Conservation (phyloP, 495 filamentous ascomycete species). For the Penicillium mononematosum region DNA sequence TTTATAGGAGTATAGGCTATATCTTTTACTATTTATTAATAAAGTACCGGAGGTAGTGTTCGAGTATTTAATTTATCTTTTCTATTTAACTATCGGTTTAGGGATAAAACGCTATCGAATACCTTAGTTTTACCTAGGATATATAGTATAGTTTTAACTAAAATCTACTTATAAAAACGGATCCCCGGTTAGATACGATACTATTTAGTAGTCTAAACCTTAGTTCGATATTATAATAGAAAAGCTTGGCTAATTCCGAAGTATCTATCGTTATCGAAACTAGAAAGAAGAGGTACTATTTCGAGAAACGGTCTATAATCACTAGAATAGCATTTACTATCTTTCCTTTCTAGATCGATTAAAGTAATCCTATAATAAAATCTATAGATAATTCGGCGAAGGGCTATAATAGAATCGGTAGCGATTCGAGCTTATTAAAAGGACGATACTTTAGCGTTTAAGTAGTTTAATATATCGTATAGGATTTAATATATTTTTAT, state of each 20-base stretch:
- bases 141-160: too few species aligned
- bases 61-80: background rate
- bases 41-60: background rate
- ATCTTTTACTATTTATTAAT: background rate
- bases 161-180: background rate
- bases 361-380: background rate
- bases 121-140: too few species aligned
- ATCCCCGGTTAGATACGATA: background rate
- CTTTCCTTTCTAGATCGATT: background rate
- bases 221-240: background rate
- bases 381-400: background rate
- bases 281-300: background rate
- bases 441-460: background rate
- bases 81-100: slow-evolving; percentile 1
- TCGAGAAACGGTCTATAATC: background rate
- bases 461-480: too few species aligned
- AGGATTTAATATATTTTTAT: too few species aligned
- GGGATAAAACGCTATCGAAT: background rate
- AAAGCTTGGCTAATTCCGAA: background rate
- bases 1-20: too few species aligned
- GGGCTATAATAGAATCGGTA: background rate
- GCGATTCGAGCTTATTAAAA: background rate
- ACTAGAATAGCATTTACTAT: background rate
- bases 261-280: background rate
- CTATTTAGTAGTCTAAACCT: background rate